Percentiles rank a stretch among this genome's conserved stretches.
Conservation (phyloP, 768 basidiomycete genomes). For the Punctularia strigosozonata region DNA sequence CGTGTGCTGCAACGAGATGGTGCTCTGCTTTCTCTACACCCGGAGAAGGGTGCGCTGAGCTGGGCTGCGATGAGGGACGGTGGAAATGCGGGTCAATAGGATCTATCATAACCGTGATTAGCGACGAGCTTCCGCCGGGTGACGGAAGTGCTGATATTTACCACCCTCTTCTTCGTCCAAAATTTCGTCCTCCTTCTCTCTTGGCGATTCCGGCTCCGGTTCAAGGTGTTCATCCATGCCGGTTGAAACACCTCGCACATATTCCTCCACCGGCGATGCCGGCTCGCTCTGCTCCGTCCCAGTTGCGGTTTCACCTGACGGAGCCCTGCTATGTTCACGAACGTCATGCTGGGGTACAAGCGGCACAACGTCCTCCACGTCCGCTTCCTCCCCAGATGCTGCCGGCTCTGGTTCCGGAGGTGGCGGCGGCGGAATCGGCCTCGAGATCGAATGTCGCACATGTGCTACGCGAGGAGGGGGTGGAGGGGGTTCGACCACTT, state of each 20-base stretch:
- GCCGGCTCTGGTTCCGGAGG: constrained; percentile 2
- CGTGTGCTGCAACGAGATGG: constrained; percentile 3
- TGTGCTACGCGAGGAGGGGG: constrained; percentile 9
- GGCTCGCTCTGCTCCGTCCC: too few relatives aligned
- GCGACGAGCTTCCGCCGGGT: neutral
- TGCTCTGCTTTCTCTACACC: neutral
- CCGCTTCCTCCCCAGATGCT: constrained; percentile 3
- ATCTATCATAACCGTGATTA: constrained; percentile 27
- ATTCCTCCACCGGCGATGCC: too few relatives aligned
- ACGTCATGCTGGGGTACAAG: too few relatives aligned
- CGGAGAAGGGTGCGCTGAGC: neutral
- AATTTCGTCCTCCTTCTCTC: constrained; percentile 24
- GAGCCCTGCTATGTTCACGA: too few relatives aligned
- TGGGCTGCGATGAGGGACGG: constrained; percentile 28
- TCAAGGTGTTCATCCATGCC: too few relatives aligned
- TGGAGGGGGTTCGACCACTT: too few relatives aligned
- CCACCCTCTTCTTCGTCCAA: constrained; percentile 56
- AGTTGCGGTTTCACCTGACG: too few relatives aligned
- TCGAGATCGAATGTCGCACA: too few relatives aligned
- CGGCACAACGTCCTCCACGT: constrained; percentile 3
- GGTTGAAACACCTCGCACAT: too few relatives aligned
- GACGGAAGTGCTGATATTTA: too few relatives aligned
- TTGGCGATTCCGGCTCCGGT: too few relatives aligned
- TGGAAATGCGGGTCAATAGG: constrained; percentile 60
- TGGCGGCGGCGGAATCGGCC: constrained; percentile 2